A percentile compares a stretch with the other conserved stretches of the same genome.
Conservation (phyloP, 345 rosid genomes). For the Mercurialis annua region DNA sequence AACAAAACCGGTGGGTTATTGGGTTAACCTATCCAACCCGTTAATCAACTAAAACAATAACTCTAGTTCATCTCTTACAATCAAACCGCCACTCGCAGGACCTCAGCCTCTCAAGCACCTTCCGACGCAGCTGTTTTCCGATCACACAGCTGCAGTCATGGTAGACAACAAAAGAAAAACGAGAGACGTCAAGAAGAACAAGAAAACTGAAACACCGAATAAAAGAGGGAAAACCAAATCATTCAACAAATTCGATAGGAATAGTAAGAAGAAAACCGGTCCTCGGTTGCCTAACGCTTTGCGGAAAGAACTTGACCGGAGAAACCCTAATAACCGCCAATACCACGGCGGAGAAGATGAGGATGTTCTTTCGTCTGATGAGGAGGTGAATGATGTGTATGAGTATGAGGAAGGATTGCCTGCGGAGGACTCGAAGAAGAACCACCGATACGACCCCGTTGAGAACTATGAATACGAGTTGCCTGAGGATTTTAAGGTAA, state of each 20-base stretch:
- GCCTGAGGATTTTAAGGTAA: slow-evolving; percentile 70
- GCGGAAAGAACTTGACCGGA: slow-evolving; percentile 48
- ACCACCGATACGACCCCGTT: slow-evolving; percentile 69
- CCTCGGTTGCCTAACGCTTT: slow-evolving; percentile 71
- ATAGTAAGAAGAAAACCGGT: slow-evolving; percentile 42
- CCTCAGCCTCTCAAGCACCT: too few species aligned
- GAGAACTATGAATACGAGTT: slow-evolving; percentile 67
- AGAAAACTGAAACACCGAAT: neutral
- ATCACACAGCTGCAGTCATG: slow-evolving; percentile 3
- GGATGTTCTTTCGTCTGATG: slow-evolving; percentile 48
- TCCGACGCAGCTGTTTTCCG: too few species aligned
- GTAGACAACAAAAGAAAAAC: slow-evolving; percentile 18
- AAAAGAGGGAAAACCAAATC: slow-evolving; percentile 7
- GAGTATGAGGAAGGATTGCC: slow-evolving; percentile 82
- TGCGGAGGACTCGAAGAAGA: slow-evolving; percentile 72
- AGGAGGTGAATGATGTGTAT: slow-evolving; percentile 46
- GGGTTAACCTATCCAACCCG: too few species aligned
- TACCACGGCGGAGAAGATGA: slow-evolving; percentile 35
- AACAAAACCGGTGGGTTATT: too few species aligned
- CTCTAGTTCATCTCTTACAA: too few species aligned
- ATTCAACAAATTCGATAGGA: neutral
- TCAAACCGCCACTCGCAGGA: too few species aligned
- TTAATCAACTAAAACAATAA: too few species aligned
- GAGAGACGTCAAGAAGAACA: slow-evolving; percentile 11
- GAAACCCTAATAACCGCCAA: slow-evolving; percentile 29